A percentile compares a stretch with the other conserved stretches of the same genome.
These are phyloP conservation scores for Antrodiella citrinella DNA, from an alignment of 768 basidiomycete genomes.

Conservation along the genomic window DNA sequence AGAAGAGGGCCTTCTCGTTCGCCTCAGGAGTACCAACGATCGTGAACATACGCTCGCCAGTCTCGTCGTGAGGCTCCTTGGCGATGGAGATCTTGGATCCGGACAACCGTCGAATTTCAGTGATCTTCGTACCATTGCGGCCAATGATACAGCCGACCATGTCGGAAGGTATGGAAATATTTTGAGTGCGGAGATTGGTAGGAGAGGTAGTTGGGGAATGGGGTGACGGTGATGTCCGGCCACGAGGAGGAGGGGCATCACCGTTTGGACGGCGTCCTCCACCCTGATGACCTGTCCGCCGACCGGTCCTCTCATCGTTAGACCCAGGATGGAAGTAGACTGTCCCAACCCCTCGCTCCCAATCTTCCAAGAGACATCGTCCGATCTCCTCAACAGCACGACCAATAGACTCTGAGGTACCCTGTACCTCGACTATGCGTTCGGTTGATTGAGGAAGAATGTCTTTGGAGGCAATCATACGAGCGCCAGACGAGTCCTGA, in stretches of 20 bases:
- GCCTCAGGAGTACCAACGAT: constrained; percentile 94
- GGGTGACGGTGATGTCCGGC: constrained; percentile 43
- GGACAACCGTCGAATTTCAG: constrained; percentile 95
- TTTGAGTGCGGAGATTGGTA: constrained; percentile 92
- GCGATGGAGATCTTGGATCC: constrained; percentile 98
- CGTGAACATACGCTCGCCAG: constrained; percentile 99
- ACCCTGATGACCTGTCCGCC: constrained; percentile 35
- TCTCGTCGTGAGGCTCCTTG: constrained; percentile 98
- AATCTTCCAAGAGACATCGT: constrained; percentile 91
- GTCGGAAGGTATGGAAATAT: constrained; percentile 98
- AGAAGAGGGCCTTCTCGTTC: constrained; percentile 95
- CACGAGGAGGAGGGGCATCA: constrained; percentile 33
- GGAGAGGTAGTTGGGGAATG: constrained; percentile 42
- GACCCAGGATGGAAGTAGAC: constrained; percentile 93
- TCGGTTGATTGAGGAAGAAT: constrained; percentile 99
- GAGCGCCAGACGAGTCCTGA: constrained; percentile 90
- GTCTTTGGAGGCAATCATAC: constrained; percentile 98
- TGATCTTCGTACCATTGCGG: constrained; percentile 95
- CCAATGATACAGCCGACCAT: constrained; percentile 99
- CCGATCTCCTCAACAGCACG: constrained; percentile 94
- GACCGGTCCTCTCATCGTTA: constrained; percentile 65
- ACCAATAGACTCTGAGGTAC: constrained; percentile 85
- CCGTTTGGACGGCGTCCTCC: constrained; percentile 58
- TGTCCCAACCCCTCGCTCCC: constrained; percentile 90
- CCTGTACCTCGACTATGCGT: constrained; percentile 96